Evolutionary conservation across 176 grass and related monocot species (phyloP).

Genomic region (Rhynchospora tenuis): DNA sequence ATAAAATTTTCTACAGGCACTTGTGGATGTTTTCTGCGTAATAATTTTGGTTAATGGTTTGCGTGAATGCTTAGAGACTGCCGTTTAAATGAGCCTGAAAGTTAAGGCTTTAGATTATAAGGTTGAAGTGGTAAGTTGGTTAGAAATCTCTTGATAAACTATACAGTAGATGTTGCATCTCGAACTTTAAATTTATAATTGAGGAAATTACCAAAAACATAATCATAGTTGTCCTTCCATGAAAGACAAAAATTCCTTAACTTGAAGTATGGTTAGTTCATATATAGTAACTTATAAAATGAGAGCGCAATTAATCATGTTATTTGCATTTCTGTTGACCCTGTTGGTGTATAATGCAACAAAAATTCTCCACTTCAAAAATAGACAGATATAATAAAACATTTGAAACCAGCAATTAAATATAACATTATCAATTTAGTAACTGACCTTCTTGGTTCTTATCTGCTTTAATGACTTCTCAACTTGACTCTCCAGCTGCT

Average conservation of each 20-base stretch:
- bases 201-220: neutral
- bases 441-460: conserved; percentile 71
- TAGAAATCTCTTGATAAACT: neutral
- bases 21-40: neutral
- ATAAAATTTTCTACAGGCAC: neutral
- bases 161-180: neutral
- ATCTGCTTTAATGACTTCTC: conserved; percentile 65
- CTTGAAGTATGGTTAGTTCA: neutral
- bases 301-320: neutral
- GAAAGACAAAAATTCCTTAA: neutral
- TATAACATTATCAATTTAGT: neutral
- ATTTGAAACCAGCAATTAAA: neutral
- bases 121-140: neutral
- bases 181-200: neutral
- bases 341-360: neutral
- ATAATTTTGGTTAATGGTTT: neutral
- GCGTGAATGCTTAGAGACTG: neutral
- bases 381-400: neutral
- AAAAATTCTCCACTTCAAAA: neutral
- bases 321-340: neutral
- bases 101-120: neutral
- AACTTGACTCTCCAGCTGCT: conserved; percentile 72
- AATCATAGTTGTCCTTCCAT: neutral
- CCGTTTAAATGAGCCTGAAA: neutral
- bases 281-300: neutral